These are phyloP conservation scores for Backusella westeae DNA, from an alignment of 192 early-diverging fungal genomes.

Conservation along the genomic window DNA sequence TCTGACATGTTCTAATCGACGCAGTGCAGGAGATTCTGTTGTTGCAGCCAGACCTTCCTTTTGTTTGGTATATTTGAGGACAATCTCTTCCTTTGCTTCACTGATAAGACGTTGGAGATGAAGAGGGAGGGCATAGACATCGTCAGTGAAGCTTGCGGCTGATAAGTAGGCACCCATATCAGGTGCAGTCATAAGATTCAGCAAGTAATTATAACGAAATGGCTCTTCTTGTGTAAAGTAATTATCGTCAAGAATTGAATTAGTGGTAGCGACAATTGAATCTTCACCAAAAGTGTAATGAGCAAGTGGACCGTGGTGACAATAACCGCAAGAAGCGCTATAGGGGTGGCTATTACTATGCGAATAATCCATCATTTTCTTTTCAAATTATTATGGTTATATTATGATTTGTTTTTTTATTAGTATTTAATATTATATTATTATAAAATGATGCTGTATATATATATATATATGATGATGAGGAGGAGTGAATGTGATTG, in stretches of 20 bases:
- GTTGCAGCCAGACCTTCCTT: background rate
- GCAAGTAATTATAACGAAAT: conserved; percentile 27
- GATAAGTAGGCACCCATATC: conserved; percentile 37
- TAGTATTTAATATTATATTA: background rate
- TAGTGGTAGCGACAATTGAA: background rate
- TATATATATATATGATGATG: no score
- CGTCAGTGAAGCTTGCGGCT: conserved; percentile 35
- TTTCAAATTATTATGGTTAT: background rate
- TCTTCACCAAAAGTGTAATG: conserved; percentile 19
- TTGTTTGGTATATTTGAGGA: background rate
- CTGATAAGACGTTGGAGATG: conserved; percentile 28
- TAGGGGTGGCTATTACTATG: background rate
- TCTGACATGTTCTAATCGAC: conserved; percentile 16
- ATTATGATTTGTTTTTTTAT: background rate
- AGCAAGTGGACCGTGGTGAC: conserved; percentile 3
- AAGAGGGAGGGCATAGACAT: conserved; percentile 39
- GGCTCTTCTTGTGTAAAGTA: conserved; percentile 14
- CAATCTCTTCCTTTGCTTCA: conserved; percentile 36
- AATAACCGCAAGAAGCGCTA: conserved; percentile 7
- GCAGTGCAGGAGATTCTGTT: conserved; percentile 10
- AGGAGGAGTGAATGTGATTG: no score
- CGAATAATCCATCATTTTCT: conserved; percentile 7
- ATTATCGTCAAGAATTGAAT: background rate
- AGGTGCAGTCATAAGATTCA: conserved; percentile 32
- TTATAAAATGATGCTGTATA: background rate